Evolutionary conservation across 2,329 filamentous ascomycete species (phyloP).

Genomic region (Ceratocystis destructans): DNA sequence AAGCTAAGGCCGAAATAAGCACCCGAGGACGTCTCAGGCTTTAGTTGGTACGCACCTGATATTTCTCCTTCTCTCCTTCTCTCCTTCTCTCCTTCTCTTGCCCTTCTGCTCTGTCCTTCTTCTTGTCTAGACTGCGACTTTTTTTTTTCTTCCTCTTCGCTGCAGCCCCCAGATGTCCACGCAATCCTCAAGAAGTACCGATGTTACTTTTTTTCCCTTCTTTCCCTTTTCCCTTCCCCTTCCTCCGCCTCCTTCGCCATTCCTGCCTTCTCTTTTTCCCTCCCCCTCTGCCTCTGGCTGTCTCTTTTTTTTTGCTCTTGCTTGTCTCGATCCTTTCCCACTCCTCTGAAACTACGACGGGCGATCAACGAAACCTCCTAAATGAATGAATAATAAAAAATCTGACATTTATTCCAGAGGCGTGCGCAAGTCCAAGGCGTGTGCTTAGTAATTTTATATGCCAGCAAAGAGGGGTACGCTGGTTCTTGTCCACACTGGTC

Average conservation of each 20-base stretch:
- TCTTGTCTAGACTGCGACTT: neutral
- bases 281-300: neutral
- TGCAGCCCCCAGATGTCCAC: neutral
- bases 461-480: neutral
- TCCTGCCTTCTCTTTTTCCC: neutral
- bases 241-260: neutral
- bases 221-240: neutral
- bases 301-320: neutral
- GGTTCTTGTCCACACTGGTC: neutral
- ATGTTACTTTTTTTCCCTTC: neutral
- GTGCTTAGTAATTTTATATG: neutral
- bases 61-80: neutral
- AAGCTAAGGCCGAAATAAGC: conserved; percentile 8
- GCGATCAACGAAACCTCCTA: neutral
- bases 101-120: neutral
- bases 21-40: conserved; percentile 3
- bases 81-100: neutral
- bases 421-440: neutral
- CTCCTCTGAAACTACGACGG: neutral
- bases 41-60: neutral
- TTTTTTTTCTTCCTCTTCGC: neutral
- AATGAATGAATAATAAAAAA: neutral
- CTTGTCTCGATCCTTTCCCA: conserved; percentile 3
- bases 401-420: neutral
- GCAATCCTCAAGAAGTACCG: neutral